Evolutionary conservation across 441 rosid genomes (phyloP).

Genomic region (Gossypium laxum): DNA sequence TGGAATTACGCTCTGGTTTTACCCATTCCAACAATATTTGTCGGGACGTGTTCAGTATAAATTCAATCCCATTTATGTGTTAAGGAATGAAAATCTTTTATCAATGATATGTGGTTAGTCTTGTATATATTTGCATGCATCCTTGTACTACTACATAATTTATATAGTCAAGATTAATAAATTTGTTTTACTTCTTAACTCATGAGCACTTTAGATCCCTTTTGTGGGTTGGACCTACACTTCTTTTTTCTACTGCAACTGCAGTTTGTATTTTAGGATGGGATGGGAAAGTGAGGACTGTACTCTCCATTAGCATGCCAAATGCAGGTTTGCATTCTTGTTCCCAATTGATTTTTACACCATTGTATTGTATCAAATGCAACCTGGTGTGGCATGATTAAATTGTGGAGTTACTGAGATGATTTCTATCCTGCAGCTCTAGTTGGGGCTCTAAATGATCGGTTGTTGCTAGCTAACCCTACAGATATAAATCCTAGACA

Average conservation of each 20-base stretch:
- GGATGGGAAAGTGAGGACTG: slow-evolving; percentile 89
- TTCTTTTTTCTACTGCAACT: slow-evolving; percentile 87
- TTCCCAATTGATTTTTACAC: background rate
- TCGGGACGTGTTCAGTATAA: background rate
- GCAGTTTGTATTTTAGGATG: slow-evolving; percentile 83
- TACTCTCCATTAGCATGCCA: slow-evolving; percentile 85
- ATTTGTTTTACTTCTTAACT: slow-evolving; percentile 51
- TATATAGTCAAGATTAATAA: slow-evolving; percentile 12
- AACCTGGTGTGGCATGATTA: slow-evolving; percentile 1
- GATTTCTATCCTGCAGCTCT: slow-evolving; percentile 43
- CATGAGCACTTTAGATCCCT: slow-evolving; percentile 72
- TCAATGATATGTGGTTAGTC: background rate
- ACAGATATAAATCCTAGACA: slow-evolving; percentile 88
- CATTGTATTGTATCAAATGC: slow-evolving; percentile 6
- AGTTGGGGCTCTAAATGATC: slow-evolving; percentile 92
- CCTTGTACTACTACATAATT: background rate
- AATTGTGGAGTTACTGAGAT: slow-evolving; percentile 17
- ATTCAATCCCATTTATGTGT: background rate
- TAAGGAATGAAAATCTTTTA: background rate
- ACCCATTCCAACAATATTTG: background rate
- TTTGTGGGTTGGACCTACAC: slow-evolving; percentile 97
- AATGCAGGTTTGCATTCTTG: slow-evolving; percentile 51
- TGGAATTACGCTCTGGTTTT: background rate
- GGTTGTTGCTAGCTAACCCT: slow-evolving; percentile 74
- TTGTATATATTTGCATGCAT: background rate